Base-by-base conservation (phyloP, 2,329 filamentous ascomycete genomes). In the Berkeleyomyces basicola region DNA sequence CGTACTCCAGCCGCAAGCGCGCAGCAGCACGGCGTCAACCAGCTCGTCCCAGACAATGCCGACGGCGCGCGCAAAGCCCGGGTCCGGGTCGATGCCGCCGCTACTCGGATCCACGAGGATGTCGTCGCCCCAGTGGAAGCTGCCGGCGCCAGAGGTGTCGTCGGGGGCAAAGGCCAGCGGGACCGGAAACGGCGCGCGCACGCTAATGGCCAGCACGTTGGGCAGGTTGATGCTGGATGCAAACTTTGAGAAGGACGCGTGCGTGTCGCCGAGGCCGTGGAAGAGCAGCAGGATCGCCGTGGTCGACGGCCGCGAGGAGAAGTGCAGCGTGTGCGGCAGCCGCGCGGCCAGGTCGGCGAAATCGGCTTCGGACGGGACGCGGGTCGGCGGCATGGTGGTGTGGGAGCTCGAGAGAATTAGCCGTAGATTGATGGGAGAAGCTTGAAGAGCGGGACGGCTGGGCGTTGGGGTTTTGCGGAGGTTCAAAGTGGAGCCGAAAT, bases 211-310 rank as follows among this genome's bases (percentile, higher is more conserved):
- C 63, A 85, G 80, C 61, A 90, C 90, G 69, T 90, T 87, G 0
- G 90, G 89, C 2, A 95, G 81, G 65, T 80, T 77, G 65, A 95
- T 74, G 67, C 82, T 83, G 63, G 77, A 76, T 23, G 84, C 88
- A 65, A 95, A 86, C 53, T 75, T 74, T 65, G 82, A 79, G 71
- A 93, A 95, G 43, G 87, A 78, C 2, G 71, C 69, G 65, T 88
- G 81, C 42, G 80, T 83, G 74, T 95, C 90, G 66, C 90, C 90
- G 10, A 95, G 81, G 66, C 90, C 90, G 72, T 95, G 90, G 64
- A 95, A 82, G 60, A 95, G 81, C 70, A 95, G 75, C 66, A 95
- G 82, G 67, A 95, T 78, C 68, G 91, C 86, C 51, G 84, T 87
- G 7, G 86, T 82, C 10, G 80, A 80, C 65, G 86, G 82, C 44